phyloP scores from a whole-genome alignment of 164 flowering plant species.

The Umbilicus rupestris region DNA sequence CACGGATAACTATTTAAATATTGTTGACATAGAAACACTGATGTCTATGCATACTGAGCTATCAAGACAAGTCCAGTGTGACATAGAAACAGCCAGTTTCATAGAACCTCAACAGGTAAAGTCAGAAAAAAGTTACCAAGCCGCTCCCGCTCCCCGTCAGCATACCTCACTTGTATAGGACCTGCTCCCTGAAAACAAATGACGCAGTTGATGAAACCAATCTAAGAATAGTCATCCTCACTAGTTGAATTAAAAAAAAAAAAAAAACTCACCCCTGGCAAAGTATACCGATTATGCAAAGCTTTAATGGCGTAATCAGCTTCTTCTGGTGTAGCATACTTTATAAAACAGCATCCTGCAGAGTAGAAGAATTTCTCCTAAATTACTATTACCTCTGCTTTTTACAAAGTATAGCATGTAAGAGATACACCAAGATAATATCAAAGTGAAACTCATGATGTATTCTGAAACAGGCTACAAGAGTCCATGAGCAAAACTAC shows the following conservation, averaged over 20 bases:
- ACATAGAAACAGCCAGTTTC: neutral
- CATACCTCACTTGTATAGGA: conserved; percentile 97
- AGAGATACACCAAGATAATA: neutral
- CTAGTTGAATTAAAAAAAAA: no score
- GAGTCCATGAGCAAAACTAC: no score
- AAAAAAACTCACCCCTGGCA: conserved; percentile 74
- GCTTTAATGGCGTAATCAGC: conserved; percentile 91
- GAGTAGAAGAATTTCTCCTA: conserved; percentile 19
- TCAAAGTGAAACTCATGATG: neutral
- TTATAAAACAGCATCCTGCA: conserved; percentile 98
- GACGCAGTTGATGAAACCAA: neutral
- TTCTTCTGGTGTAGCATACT: conserved; percentile 82
- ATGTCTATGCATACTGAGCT: neutral
- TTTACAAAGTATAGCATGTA: conserved; percentile 7
- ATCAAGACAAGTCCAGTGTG: neutral
- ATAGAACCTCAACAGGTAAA: neutral
- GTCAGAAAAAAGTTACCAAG: conserved; percentile 49
- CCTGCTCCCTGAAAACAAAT: conserved; percentile 58
- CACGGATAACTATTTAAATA: neutral
- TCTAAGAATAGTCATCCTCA: neutral
- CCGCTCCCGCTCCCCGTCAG: conserved; percentile 98
- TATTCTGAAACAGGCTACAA: neutral
- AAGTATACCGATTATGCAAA: conserved; percentile 77
- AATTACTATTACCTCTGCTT: conserved; percentile 17
- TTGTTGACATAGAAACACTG: neutral